Evolutionary conservation across 148 eudicot genomes (phyloP), one percentile per base, ranked within the genome.

Genomic region (Hydrangea macrophylla): DNA sequence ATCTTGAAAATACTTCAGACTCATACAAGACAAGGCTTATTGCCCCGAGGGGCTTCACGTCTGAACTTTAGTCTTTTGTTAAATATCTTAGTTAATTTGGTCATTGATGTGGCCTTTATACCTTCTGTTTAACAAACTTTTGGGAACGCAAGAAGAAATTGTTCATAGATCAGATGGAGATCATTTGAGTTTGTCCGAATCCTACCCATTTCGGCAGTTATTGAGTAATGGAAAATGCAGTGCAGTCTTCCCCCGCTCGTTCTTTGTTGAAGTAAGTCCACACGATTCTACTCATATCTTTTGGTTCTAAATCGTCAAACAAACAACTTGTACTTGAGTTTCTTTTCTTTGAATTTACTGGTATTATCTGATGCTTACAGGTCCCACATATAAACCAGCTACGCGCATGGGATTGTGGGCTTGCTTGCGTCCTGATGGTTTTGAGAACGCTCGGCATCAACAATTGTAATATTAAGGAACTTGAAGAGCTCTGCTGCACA

Each of bases 361-460:
- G 58, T 5, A n/a, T 58, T n/a, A 1, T 68, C 3, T 33, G 20
- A 31, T 70, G 23, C 30, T 69, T 25, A 5, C 36, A 87, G 99
- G 97, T 94, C 59, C 97, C 96, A 26, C 96, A 88, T 55, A 66
- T 94, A 67, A 85, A 81, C 63, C 99, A 94, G 60, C 65, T 81
- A 56, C 82, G 73, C 39, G 78, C 84, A 50, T 94, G 99, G 99
- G 99, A 94, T 76, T 94, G 97, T 81, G 99, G 99, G 48, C 91
- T 94, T 83, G 96, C 97, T 65, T 94, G 99, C 75, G 79, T 91
- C 68, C 57, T 91, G 81, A 94, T 94, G 99, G 96, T 94, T 75
- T 77, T 87, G 79, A 74, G 75, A 71, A 81, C 96, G 28, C 82
- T 88, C 69, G 99, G 96, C 66, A 76, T 85, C 61, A 35, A 54